phyloP scores from a whole-genome alignment of 2,329 filamentous ascomycete genomes.

The Curvularia lunata region DNA sequence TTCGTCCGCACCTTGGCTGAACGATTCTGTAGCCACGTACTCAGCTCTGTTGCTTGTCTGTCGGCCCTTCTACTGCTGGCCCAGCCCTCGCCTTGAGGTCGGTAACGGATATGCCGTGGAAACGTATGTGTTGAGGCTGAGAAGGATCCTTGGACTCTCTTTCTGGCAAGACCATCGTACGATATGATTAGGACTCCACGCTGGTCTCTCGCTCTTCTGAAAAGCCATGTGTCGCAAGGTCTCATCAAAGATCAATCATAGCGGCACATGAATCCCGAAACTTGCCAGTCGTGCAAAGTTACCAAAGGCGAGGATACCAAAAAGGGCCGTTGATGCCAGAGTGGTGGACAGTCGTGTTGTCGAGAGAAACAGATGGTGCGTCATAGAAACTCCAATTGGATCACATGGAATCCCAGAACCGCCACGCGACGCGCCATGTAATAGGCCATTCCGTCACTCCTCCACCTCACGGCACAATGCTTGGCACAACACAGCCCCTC shows the following conservation, averaged over 20 bases:
- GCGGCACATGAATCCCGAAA: neutral
- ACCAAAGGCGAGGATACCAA: neutral
- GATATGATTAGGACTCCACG: neutral
- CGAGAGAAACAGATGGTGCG: neutral
- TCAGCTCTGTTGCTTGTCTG: neutral
- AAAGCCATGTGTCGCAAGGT: neutral
- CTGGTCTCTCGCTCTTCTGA: neutral
- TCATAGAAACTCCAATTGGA: conserved; percentile 1
- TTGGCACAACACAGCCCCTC: conserved; percentile 10
- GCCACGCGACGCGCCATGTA: conserved; percentile 4
- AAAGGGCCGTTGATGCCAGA: neutral
- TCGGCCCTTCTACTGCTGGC: neutral
- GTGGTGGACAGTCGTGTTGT: neutral
- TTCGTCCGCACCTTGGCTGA: neutral
- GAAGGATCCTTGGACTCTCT: neutral
- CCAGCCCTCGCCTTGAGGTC: neutral
- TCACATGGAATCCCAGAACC: neutral
- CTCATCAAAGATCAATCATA: neutral
- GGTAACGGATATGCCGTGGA: neutral
- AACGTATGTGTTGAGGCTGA: neutral
- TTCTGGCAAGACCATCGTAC: neutral
- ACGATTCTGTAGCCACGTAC: neutral
- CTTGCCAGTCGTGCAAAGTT: neutral
- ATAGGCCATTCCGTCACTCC: conserved; percentile 7
- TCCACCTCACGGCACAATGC: conserved; percentile 7